phyloP scores from a whole-genome alignment of 2,329 filamentous ascomycete species.

The Oidium heveae region DNA sequence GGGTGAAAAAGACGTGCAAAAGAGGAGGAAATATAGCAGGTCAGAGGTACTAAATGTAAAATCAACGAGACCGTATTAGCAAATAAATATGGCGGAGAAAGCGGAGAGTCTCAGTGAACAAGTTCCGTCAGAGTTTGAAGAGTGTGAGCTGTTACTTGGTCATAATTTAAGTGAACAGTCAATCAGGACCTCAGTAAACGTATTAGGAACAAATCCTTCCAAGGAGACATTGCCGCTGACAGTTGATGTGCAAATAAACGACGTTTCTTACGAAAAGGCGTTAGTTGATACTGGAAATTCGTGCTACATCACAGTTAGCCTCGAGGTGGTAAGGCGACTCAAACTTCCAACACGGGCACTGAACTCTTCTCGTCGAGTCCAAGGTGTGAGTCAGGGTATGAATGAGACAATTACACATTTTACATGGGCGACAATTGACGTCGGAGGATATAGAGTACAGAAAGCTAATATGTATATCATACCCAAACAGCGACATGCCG shows the following conservation, averaged over 20 bases:
- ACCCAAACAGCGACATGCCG: background rate
- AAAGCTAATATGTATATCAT: background rate
- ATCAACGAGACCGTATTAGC: too few relatives aligned
- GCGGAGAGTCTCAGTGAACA: too few relatives aligned
- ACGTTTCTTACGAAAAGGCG: background rate
- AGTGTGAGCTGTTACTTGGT: too few relatives aligned
- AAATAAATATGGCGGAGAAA: too few relatives aligned
- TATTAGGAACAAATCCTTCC: too few relatives aligned
- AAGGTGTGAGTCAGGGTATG: background rate
- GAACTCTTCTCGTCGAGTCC: background rate
- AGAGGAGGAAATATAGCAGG: too few relatives aligned
- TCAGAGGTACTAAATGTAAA: too few relatives aligned
- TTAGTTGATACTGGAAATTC: background rate
- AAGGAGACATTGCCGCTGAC: background rate
- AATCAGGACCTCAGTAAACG: too few relatives aligned
- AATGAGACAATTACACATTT: background rate
- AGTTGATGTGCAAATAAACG: background rate
- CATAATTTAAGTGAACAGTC: too few relatives aligned
- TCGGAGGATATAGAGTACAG: background rate
- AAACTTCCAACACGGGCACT: background rate
- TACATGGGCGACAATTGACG: background rate
- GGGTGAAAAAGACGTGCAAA: too few relatives aligned
- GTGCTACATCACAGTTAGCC: background rate
- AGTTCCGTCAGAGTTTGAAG: too few relatives aligned
- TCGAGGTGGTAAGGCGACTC: background rate